Evolutionary conservation across 768 basidiomycete genomes (phyloP), one percentile per base, ranked within the genome.

Genomic region (Lentinula sp.): DNA sequence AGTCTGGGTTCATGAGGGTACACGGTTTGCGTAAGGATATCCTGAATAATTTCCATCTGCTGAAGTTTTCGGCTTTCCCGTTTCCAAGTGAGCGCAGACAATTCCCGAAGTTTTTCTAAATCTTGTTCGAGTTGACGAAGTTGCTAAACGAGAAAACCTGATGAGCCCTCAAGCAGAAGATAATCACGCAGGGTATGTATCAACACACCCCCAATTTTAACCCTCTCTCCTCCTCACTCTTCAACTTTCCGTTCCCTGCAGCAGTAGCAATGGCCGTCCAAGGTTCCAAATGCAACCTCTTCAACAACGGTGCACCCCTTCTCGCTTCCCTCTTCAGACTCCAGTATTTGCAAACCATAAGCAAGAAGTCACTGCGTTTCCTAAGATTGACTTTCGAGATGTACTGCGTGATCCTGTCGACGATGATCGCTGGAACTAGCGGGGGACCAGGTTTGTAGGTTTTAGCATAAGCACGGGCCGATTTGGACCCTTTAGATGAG

Each of bases 321-420:
- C 97, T 82, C 1, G 86, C 93, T 70, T 98, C 96, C 4, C 97
- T 79, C 75, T 99, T 98, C 72, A 99, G 72, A 73, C 97, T 98
- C 97, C 97, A 99, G 69, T 98, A 99, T 68, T 86, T 84, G 68
- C 91, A 95, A 36, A 95, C 79, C 67, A 85, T 73, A 52, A 85
- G 81, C 12, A 98, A 74, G 59, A 95, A 91, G 49, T 91, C 88
- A 3, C 74, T 66, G 69, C 90, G 93, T 71, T 91, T 93, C 63
- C 89, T 77, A 4, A 97, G 76, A 36, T 71, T 78, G 45, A 96
- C 77, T 65, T 85, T 86, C 41, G 71, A 71, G 41, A 91, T 85
- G 66, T 98, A 98, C 57, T 82, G 79, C 23, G 86, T 62, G 56
- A 99, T 87, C 8, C 87, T 84, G 6, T 88, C 81, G n/a, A 93